phyloP scores from a whole-genome alignment of 495 filamentous ascomycete species.

The Neurospora hispaniola region DNA sequence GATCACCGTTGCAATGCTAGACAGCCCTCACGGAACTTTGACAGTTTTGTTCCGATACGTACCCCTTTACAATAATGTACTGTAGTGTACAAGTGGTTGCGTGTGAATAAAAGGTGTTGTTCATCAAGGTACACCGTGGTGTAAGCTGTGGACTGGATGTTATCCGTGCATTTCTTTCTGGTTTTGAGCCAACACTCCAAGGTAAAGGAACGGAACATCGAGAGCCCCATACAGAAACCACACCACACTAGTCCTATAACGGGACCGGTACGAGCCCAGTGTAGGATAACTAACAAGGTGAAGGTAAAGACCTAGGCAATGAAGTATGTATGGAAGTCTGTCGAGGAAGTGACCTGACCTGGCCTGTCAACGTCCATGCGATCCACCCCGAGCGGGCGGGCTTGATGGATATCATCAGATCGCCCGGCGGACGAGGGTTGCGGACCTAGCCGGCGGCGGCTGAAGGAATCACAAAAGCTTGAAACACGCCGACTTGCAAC shows the following conservation, averaged over 20 bases:
- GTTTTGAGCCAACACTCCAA: neutral
- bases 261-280: neutral
- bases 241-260: neutral
- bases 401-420: neutral
- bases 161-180: neutral
- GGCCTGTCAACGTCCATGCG: neutral
- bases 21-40: neutral
- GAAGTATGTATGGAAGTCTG: neutral
- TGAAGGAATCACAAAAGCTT: neutral
- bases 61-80: neutral
- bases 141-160: neutral
- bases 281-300: neutral
- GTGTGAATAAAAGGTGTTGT: neutral
- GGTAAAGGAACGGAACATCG: neutral
- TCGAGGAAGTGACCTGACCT: neutral
- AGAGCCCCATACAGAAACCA: neutral
- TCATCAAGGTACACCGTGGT: neutral
- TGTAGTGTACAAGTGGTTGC: neutral
- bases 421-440: neutral
- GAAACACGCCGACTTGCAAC: neutral
- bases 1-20: neutral
- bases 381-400: neutral
- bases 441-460: neutral
- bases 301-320: neutral
- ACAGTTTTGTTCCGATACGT: neutral